phyloP scores from a whole-genome alignment of 192 early-diverging fungal genomes.

The Dimargaris verticillata region DNA sequence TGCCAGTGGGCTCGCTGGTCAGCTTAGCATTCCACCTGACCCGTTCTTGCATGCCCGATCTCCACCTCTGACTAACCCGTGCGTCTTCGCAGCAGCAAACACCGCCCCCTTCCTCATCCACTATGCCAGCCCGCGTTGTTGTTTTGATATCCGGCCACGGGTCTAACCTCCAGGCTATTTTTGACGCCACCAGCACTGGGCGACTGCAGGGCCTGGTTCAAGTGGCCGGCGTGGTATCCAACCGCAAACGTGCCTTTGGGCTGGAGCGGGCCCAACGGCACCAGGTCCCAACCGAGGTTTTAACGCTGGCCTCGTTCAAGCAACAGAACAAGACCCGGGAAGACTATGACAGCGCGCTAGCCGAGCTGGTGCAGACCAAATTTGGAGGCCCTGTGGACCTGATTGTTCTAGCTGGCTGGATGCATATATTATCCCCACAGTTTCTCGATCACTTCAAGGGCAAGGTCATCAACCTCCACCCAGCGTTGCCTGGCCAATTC shows the following conservation, averaged over 20 bases:
- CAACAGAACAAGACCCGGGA: slow-evolving; percentile 63
- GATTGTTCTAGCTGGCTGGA: slow-evolving; percentile 89
- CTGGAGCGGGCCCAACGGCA: slow-evolving; percentile 70
- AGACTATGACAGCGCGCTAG: slow-evolving; percentile 81
- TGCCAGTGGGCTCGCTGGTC: too few relatives aligned
- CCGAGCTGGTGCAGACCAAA: slow-evolving; percentile 35
- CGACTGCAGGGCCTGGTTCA: slow-evolving; percentile 31
- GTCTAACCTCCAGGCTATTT: slow-evolving; percentile 90
- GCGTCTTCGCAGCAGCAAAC: too few relatives aligned
- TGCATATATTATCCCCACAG: slow-evolving; percentile 87
- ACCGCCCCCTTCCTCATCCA: background rate
- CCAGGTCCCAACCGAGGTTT: slow-evolving; percentile 64
- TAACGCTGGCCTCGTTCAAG: slow-evolving; percentile 71
- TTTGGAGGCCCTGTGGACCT: slow-evolving; percentile 46
- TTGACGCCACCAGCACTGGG: slow-evolving; percentile 49
- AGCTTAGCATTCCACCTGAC: too few relatives aligned
- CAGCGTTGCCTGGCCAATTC: slow-evolving; percentile 88
- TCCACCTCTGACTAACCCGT: too few relatives aligned
- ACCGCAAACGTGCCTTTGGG: slow-evolving; percentile 69
- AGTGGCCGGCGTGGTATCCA: slow-evolving; percentile 82
- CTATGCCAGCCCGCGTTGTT: slow-evolving; percentile 40
- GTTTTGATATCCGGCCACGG: slow-evolving; percentile 92
- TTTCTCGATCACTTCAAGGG: slow-evolving; percentile 59
- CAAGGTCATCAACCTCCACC: slow-evolving; percentile 88
- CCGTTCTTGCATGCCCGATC: too few relatives aligned